These are phyloP conservation scores for Rhodofomes roseus DNA, from an alignment of 1,284 basidiomycete species.

Conservation along the genomic window DNA sequence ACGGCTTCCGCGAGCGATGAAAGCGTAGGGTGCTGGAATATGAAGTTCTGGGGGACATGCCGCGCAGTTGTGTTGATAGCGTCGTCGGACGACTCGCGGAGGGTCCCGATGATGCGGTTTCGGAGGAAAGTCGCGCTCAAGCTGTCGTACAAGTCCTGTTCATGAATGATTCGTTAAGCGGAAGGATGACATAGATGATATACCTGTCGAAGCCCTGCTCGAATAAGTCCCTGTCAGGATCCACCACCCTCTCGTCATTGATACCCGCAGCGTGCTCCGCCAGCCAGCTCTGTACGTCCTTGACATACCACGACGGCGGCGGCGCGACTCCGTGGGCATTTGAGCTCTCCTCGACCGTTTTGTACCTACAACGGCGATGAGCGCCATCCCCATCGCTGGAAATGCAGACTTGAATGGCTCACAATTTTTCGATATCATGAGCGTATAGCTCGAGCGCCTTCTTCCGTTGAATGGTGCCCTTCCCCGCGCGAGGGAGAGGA, in stretches of 20 bases:
- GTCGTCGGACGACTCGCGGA: slow-evolving; percentile 24
- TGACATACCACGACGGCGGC: slow-evolving; percentile 21
- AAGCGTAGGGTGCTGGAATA: slow-evolving; percentile 34
- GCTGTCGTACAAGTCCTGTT: slow-evolving; percentile 18
- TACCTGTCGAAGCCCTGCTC: slow-evolving; percentile 43
- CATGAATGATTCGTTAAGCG: no score
- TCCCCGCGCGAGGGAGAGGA: slow-evolving; percentile 29
- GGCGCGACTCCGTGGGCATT: slow-evolving; percentile 13
- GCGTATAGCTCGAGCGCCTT: slow-evolving; percentile 25
- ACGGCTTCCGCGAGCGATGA: slow-evolving; percentile 25
- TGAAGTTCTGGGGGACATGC: slow-evolving; percentile 26
- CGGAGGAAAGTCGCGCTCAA: slow-evolving; percentile 39
- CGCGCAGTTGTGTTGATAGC: slow-evolving; percentile 13
- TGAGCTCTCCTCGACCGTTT: slow-evolving; percentile 20
- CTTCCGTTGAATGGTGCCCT: slow-evolving; percentile 25
- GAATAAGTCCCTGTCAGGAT: slow-evolving; percentile 41
- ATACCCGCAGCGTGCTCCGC: slow-evolving; percentile 22
- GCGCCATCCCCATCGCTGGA: background rate
- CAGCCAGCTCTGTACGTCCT: slow-evolving; percentile 26
- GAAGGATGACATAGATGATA: no score
- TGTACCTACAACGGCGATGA: slow-evolving; percentile 13
- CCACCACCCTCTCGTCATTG: slow-evolving; percentile 13
- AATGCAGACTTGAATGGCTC: slow-evolving; percentile 12
- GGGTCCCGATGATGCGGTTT: slow-evolving; percentile 32
- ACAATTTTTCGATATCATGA: slow-evolving; percentile 28